Conservation (phyloP, 345 rosid genomes). For the Pelargonium nanum region DNA sequence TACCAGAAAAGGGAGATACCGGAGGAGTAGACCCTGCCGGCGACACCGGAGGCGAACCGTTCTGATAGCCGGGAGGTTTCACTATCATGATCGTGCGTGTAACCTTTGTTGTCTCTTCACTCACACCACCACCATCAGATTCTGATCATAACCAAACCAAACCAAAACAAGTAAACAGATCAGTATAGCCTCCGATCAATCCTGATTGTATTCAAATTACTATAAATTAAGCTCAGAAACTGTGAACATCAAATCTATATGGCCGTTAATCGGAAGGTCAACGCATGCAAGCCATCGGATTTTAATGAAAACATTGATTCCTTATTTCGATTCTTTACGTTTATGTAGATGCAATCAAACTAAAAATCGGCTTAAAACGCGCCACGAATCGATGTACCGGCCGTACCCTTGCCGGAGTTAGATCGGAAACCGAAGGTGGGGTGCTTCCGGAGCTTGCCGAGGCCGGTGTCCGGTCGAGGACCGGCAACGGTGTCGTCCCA, state of each 20-base stretch:
- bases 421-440: constrained; percentile 49
- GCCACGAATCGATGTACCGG: constrained; percentile 14
- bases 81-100: constrained; percentile 82
- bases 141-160: constrained; percentile 29
- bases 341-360: background rate
- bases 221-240: no score
- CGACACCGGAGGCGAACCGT: constrained; percentile 64
- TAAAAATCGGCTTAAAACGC: background rate
- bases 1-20: constrained; percentile 82
- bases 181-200: no score
- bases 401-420: constrained; percentile 79
- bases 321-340: background rate
- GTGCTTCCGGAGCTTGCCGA: constrained; percentile 85
- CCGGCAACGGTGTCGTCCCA: constrained; percentile 99
- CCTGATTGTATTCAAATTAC: no score
- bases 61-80: constrained; percentile 78
- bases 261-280: no score
- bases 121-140: constrained; percentile 46
- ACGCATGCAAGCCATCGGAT: background rate
- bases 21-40: constrained; percentile 86
- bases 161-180: constrained; percentile 1
- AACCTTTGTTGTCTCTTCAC: constrained; percentile 41
- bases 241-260: no score
- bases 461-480: constrained; percentile 84
- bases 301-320: background rate